Conservation (phyloP, 106 monocot species). For the Agapanthus africanus region DNA sequence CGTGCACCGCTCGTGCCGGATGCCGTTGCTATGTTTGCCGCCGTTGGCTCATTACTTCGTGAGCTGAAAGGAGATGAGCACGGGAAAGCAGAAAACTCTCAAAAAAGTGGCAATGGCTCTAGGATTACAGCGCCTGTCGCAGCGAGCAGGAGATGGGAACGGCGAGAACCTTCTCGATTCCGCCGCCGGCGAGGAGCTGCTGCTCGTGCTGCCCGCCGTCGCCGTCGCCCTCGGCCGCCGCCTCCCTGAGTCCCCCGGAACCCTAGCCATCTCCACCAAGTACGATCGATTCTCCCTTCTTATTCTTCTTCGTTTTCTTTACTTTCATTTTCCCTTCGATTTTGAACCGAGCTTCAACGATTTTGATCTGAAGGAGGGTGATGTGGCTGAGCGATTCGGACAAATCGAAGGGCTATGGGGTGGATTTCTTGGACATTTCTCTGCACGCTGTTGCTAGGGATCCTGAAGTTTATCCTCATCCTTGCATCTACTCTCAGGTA, state of each 20-base stretch:
- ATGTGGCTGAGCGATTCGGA: slow-evolving; percentile 83
- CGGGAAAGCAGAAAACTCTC: no score
- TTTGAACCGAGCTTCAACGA: background rate
- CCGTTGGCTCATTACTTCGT: no score
- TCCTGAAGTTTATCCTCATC: slow-evolving; percentile 63
- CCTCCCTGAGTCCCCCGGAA: slow-evolving; percentile 39
- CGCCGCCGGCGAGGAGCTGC: slow-evolving; percentile 55
- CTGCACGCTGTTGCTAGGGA: slow-evolving; percentile 93
- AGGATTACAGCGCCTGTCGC: slow-evolving; percentile 41
- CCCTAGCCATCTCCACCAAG: slow-evolving; percentile 60
- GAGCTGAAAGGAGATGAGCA: no score
- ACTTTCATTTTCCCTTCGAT: no score
- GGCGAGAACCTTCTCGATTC: slow-evolving; percentile 38
- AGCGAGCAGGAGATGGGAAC: slow-evolving; percentile 25
- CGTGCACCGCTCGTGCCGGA: no score
- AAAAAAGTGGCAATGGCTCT: slow-evolving; percentile 26
- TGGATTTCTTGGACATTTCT: slow-evolving; percentile 77
- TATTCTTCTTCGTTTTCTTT: background rate
- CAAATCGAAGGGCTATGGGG: slow-evolving; percentile 55
- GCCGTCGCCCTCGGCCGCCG: slow-evolving; percentile 43
- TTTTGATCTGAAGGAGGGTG: slow-evolving; percentile 50
- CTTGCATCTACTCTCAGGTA: slow-evolving; percentile 92
- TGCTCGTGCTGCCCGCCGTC: slow-evolving; percentile 47
- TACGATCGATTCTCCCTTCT: background rate
- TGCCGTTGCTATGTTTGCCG: no score